These are phyloP conservation scores for Ilyonectria mors-panacis DNA, from an alignment of 2,329 filamentous ascomycete species.

Conservation along the genomic window DNA sequence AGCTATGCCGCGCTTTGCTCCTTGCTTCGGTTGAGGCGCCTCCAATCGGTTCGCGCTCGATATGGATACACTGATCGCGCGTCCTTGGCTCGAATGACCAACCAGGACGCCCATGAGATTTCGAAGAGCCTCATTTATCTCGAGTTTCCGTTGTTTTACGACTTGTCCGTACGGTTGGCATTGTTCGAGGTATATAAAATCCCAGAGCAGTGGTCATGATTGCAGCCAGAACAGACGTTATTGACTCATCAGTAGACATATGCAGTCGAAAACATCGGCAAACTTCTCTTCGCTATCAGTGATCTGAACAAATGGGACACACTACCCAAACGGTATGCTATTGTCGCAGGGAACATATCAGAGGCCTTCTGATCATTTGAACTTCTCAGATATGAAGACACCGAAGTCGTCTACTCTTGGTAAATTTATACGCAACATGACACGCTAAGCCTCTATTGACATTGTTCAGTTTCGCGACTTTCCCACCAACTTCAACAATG, in stretches of 20 bases:
- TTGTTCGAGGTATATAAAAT: conserved; percentile 55
- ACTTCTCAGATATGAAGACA: conserved; percentile 58
- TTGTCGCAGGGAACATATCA: background rate
- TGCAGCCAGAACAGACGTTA: background rate
- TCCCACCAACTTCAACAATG: conserved; percentile 46
- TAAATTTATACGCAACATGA: conserved; percentile 32
- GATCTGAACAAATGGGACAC: conserved; percentile 51
- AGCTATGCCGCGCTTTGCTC: conserved; percentile 54
- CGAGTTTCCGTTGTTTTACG: conserved; percentile 58
- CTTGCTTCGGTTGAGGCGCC: conserved; percentile 54
- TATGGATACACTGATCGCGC: conserved; percentile 53
- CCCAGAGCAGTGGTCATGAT: background rate
- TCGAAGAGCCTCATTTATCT: conserved; percentile 51
- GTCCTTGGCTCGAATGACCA: conserved; percentile 58
- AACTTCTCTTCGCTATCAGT: conserved; percentile 54
- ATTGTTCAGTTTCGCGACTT: conserved; percentile 48
- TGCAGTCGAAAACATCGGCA: conserved; percentile 55
- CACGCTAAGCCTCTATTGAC: background rate
- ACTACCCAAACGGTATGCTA: conserved; percentile 54
- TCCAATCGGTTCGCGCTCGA: conserved; percentile 49
- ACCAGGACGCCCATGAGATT: conserved; percentile 62
- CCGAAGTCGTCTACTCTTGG: conserved; percentile 55
- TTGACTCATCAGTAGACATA: conserved; percentile 54
- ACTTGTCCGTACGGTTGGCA: conserved; percentile 56
- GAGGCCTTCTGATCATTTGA: conserved; percentile 14